Percentiles rank a stretch among this genome's conserved stretches.
These are phyloP conservation scores for Trichoderma sp. DNA, from an alignment of 2,329 filamentous ascomycete species.

Conservation along the genomic window DNA sequence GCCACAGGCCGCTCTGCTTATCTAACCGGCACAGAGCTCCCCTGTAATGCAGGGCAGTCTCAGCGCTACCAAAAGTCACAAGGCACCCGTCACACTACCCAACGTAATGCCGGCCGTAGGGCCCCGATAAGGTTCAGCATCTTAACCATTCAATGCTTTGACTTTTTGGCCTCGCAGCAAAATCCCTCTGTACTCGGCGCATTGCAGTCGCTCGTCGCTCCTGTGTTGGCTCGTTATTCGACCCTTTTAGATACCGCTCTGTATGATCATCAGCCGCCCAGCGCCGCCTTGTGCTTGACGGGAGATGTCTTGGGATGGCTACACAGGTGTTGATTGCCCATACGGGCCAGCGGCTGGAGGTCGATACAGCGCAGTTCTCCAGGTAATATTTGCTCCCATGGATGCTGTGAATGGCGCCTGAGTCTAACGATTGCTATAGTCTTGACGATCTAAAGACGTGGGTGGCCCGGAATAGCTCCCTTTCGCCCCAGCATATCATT, in stretches of 20 bases:
- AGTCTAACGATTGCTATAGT: constrained; percentile 44
- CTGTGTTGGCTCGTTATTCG: not conserved
- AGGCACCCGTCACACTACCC: constrained; percentile 38
- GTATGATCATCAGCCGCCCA: constrained; percentile 29
- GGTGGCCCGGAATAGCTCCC: constrained; percentile 72
- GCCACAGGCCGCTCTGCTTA: constrained; percentile 17
- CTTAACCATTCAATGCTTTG: not conserved
- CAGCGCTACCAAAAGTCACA: constrained; percentile 34
- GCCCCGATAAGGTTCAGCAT: constrained; percentile 3
- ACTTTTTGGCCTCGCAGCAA: constrained; percentile 4
- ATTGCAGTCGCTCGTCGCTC: not conserved
- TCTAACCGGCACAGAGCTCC: not conserved
- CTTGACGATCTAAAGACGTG: constrained; percentile 84
- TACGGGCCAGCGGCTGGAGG: constrained; percentile 81
- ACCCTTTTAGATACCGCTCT: not conserved
- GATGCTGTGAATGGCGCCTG: constrained; percentile 17
- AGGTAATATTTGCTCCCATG: constrained; percentile 55
- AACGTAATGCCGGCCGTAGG: not conserved
- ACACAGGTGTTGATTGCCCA: constrained; percentile 90
- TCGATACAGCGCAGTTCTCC: constrained; percentile 73
- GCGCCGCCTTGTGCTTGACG: constrained; percentile 36
- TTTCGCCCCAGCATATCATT: constrained; percentile 79
- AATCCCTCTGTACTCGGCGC: not conserved
- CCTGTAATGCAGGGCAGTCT: not conserved
- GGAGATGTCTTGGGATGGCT: constrained; percentile 72